A percentile compares a stretch with the other conserved stretches of the same genome.
These are phyloP conservation scores for Xylaria sp. DNA, from an alignment of 2,329 filamentous ascomycete species.

Conservation along the genomic window DNA sequence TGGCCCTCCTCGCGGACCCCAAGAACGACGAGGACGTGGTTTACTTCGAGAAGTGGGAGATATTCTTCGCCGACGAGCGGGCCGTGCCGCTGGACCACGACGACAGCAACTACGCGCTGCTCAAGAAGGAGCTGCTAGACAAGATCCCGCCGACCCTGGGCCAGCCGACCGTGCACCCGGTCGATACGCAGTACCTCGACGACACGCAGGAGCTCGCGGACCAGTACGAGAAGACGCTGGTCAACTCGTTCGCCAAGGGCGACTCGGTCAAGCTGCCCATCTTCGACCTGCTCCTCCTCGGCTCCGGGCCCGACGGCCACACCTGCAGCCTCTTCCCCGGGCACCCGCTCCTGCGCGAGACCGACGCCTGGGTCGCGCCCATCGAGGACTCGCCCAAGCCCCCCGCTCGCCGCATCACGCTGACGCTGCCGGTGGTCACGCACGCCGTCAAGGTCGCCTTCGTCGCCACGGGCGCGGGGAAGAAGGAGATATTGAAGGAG, in stretches of 20 bases:
- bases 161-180: constrained; percentile 75
- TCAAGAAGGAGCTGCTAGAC: constrained; percentile 86
- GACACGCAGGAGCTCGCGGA: constrained; percentile 93
- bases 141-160: constrained; percentile 74
- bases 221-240: constrained; percentile 86
- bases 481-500: constrained; percentile 88
- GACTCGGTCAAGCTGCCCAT: constrained; percentile 94
- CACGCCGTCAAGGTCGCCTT: constrained; percentile 88
- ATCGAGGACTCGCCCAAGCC: constrained; percentile 96
- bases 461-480: constrained; percentile 84
- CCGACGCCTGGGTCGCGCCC: constrained; percentile 86
- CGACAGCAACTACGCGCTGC: constrained; percentile 90
- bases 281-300: constrained; percentile 91
- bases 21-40: constrained; percentile 61
- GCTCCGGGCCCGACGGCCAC: constrained; percentile 94
- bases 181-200: constrained; percentile 66
- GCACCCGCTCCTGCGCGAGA: constrained; percentile 83
- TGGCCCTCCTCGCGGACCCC: constrained; percentile 70
- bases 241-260: constrained; percentile 82
- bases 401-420: constrained; percentile 84
- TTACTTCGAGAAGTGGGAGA: constrained; percentile 87
- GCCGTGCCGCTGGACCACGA: constrained; percentile 88
- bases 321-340: constrained; percentile 96
- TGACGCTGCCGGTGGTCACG: constrained; percentile 87
- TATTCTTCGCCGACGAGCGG: constrained; percentile 98